Conservation (phyloP, 2,329 filamentous ascomycete genomes). For the Cordyceps cateniannulata region DNA sequence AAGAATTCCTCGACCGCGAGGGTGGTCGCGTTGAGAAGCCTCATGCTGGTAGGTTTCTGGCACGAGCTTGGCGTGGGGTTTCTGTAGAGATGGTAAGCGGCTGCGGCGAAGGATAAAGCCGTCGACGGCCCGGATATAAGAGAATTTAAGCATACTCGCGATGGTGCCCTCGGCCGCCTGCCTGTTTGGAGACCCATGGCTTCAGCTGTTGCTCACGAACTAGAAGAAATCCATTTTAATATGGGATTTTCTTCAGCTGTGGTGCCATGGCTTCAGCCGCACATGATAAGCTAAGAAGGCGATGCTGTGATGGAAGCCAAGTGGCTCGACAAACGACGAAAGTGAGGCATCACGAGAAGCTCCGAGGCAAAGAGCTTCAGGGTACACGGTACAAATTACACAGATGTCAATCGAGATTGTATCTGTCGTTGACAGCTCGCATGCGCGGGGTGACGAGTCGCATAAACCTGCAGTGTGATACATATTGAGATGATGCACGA, state of each 20-base stretch:
- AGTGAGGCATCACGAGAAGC: neutral
- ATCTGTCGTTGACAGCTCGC: neutral
- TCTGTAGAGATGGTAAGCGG: neutral
- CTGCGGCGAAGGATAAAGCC: neutral
- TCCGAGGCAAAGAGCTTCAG: neutral
- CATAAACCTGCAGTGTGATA: neutral
- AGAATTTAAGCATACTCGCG: too few relatives aligned
- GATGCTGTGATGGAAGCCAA: neutral
- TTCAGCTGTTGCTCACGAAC: neutral
- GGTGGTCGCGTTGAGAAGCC: neutral
- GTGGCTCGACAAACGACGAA: neutral
- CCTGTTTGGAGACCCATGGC: neutral
- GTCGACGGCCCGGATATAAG: too few relatives aligned
- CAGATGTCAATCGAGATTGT: neutral
- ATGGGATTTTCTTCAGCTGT: neutral
- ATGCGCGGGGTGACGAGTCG: neutral
- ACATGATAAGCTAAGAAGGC: too few relatives aligned
- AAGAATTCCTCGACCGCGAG: neutral
- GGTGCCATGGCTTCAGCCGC: neutral
- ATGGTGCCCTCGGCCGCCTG: neutral
- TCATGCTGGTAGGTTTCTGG: neutral
- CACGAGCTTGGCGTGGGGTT: neutral
- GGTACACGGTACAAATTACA: neutral
- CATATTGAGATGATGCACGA: neutral
- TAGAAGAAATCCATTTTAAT: conserved; percentile 3